These are phyloP conservation scores for Penicillium crustosum DNA, from an alignment of 2,329 filamentous ascomycete genomes.

Conservation along the genomic window DNA sequence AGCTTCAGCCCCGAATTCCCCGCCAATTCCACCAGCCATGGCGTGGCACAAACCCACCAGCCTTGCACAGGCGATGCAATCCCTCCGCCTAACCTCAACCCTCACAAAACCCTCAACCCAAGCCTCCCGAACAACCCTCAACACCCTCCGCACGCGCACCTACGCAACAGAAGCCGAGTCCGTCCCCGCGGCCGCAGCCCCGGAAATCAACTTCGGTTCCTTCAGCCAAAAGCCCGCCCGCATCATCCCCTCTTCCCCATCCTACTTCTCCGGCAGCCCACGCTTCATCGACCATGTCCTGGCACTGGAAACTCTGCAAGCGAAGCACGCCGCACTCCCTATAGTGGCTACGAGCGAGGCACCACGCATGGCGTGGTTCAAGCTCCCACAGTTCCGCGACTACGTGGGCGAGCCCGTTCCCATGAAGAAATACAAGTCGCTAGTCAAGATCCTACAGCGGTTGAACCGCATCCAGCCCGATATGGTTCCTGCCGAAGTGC, in stretches of 20 bases:
- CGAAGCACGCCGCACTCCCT: slow-evolving; percentile 72
- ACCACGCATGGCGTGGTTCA: slow-evolving; percentile 77
- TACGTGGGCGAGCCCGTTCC: slow-evolving; percentile 71
- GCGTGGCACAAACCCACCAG: slow-evolving; percentile 39
- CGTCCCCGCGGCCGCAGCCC: slow-evolving; percentile 24
- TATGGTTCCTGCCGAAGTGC: slow-evolving; percentile 70
- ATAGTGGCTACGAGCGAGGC: slow-evolving; percentile 64
- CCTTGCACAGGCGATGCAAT: slow-evolving; percentile 37
- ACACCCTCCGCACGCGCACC: slow-evolving; percentile 22
- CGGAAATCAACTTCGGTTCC: slow-evolving; percentile 36
- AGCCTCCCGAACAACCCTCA: slow-evolving; percentile 46
- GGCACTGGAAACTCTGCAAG: slow-evolving; percentile 67
- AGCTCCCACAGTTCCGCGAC: slow-evolving; percentile 71
- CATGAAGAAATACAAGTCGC: slow-evolving; percentile 73
- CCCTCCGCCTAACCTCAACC: slow-evolving; percentile 29
- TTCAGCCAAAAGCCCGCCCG: slow-evolving; percentile 58
- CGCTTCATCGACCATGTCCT: slow-evolving; percentile 84
- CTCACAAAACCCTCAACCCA: slow-evolving; percentile 27
- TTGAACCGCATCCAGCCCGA: slow-evolving; percentile 82
- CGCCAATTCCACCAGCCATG: slow-evolving; percentile 29
- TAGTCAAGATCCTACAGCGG: slow-evolving; percentile 72
- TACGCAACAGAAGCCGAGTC: slow-evolving; percentile 31
- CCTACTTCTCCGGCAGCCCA: slow-evolving; percentile 90
- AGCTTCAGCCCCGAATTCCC: background rate
- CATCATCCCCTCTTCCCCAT: slow-evolving; percentile 77